Evolutionary conservation across 768 basidiomycete genomes (phyloP).

Genomic region (Pleurotus giganteus): DNA sequence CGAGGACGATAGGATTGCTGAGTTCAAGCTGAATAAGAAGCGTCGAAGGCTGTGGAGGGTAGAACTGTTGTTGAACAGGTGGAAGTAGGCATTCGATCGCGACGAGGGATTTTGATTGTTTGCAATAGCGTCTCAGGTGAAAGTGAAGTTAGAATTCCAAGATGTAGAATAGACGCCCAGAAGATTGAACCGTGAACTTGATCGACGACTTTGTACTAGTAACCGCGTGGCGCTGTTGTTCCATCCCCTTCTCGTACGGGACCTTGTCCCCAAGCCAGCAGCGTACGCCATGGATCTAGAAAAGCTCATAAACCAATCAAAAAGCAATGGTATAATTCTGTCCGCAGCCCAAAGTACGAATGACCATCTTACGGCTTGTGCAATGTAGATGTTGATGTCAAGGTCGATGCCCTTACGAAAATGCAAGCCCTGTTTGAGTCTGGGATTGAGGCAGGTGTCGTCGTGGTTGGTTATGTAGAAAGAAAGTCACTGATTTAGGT

Average conservation of each 20-base stretch:
- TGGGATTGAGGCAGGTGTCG: constrained; percentile 56
- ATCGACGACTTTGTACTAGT: not conserved
- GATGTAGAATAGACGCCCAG: too few species aligned
- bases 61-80: too few species aligned
- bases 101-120: too few species aligned
- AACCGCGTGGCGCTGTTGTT: constrained; percentile 2
- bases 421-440: constrained; percentile 74
- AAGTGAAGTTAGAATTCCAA: not conserved
- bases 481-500: constrained; percentile 10
- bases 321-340: constrained; percentile 51
- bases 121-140: not conserved
- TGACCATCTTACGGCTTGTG: constrained; percentile 12
- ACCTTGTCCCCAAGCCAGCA: constrained; percentile 11
- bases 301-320: constrained; percentile 62
- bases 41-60: too few species aligned
- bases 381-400: constrained; percentile 69
- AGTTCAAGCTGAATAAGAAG: too few species aligned
- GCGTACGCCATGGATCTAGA: constrained; percentile 54
- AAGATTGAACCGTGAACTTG: not conserved
- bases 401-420: constrained; percentile 78
- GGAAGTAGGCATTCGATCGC: too few species aligned
- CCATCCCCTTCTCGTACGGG: constrained; percentile 4
- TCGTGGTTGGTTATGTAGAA: constrained; percentile 7
- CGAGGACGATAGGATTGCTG: too few species aligned
- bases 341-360: constrained; percentile 10